Evolutionary conservation across 2,329 filamentous ascomycete genomes (phyloP).

Genomic region (Ilyonectria robusta): DNA sequence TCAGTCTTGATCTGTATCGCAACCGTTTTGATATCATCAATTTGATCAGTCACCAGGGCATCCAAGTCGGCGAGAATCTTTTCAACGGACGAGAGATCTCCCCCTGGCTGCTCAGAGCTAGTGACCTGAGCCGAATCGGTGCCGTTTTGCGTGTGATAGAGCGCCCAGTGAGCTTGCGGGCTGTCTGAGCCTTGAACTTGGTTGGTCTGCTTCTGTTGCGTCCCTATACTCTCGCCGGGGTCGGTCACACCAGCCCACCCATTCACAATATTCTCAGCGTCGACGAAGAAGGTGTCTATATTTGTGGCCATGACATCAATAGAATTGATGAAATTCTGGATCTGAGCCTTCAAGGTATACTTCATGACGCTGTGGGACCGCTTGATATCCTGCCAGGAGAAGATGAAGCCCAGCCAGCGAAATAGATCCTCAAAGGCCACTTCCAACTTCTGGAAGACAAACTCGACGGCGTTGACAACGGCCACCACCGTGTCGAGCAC

Average conservation of each 20-base stretch:
- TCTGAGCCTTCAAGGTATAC: not conserved
- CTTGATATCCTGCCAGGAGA: not conserved
- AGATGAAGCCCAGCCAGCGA: not conserved
- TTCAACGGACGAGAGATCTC: too few species aligned
- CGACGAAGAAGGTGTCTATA: not conserved
- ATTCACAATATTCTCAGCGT: not conserved
- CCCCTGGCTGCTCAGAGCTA: too few species aligned
- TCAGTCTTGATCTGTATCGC: too few species aligned
- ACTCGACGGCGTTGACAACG: constrained; percentile 12
- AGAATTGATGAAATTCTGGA: not conserved
- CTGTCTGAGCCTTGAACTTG: too few species aligned
- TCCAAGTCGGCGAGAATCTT: too few species aligned
- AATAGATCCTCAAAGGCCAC: not conserved
- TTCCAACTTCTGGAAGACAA: not conserved
- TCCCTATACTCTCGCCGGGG: too few species aligned
- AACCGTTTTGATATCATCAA: too few species aligned
- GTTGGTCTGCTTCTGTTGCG: too few species aligned
- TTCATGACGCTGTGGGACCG: not conserved
- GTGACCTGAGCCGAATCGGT: too few species aligned
- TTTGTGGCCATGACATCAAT: not conserved
- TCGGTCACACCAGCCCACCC: not conserved
- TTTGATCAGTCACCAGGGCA: too few species aligned
- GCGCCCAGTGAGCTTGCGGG: too few species aligned
- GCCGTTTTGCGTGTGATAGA: too few species aligned
- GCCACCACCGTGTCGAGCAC: constrained; percentile 6